Conservation (phyloP, 2,329 filamentous ascomycete genomes). For the Chaetomium sp. region DNA sequence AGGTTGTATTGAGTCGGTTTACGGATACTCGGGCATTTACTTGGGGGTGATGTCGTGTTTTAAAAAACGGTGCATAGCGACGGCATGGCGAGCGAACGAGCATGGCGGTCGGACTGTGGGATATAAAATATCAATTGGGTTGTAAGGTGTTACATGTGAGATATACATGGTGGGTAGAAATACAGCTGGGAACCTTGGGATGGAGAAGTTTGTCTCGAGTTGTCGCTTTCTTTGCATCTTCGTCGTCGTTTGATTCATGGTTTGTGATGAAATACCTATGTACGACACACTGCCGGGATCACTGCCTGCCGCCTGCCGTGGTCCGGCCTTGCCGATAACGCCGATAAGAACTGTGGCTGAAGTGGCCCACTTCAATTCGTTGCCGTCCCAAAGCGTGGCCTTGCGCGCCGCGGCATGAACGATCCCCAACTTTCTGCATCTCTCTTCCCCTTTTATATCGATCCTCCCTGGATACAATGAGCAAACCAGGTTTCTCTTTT, state of each 20-base stretch:
- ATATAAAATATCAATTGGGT: background rate
- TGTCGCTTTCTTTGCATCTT: background rate
- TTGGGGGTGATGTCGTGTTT: conserved; percentile 58
- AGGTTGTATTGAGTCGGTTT: conserved; percentile 37
- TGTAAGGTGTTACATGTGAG: background rate
- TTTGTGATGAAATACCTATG: background rate
- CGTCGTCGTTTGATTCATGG: background rate
- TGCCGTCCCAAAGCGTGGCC: background rate
- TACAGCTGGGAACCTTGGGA: background rate
- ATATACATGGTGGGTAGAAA: background rate
- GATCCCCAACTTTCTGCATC: background rate
- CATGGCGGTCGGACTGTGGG: background rate
- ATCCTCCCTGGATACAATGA: conserved; percentile 41
- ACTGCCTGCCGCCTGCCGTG: conserved; percentile 24
- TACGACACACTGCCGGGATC: background rate
- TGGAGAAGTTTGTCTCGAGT: background rate
- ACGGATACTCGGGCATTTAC: background rate
- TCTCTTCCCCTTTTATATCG: background rate
- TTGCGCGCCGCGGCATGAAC: conserved; percentile 10
- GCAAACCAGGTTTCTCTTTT: conserved; percentile 52
- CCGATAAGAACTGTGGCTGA: conserved; percentile 23
- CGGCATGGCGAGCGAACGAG: background rate
- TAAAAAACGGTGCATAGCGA: conserved; percentile 1
- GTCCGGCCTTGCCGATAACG: background rate
- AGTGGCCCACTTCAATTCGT: conserved; percentile 6